These are phyloP conservation scores for Blepharisma stoltei DNA, from an alignment of 73 alveolate species.

Conservation along the genomic window DNA sequence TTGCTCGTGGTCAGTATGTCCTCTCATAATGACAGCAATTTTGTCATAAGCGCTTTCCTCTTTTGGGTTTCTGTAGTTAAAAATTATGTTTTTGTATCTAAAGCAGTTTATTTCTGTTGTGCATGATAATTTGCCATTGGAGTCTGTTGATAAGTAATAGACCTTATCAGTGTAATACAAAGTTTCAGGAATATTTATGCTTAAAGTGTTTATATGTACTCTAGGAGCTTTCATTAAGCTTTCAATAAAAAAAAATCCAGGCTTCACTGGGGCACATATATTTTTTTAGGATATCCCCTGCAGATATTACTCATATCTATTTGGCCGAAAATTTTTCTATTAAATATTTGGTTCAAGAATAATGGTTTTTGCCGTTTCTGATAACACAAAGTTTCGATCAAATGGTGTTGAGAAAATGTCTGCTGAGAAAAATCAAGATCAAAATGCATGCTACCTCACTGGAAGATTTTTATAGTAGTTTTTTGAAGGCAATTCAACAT, in stretches of 20 bases:
- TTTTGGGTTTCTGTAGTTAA: not conserved
- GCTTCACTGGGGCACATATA: conserved; percentile 29
- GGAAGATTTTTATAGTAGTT: not conserved
- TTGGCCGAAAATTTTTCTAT: too few relatives aligned
- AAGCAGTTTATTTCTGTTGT: conserved; percentile 10
- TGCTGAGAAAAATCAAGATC: too few relatives aligned
- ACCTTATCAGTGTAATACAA: conserved; percentile 22
- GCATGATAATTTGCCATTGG: not conserved
- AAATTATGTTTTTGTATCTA: not conserved
- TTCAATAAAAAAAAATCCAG: conserved; percentile 10
- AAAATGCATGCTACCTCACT: too few relatives aligned
- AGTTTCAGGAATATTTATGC: not conserved
- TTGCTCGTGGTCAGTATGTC: not conserved
- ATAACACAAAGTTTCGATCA: too few relatives aligned
- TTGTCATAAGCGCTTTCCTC: not conserved
- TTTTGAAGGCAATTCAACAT: too few relatives aligned
- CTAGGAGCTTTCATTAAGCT: conserved; percentile 25
- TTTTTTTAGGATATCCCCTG: too few relatives aligned
- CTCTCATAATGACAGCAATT: not conserved
- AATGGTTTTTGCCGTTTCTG: too few relatives aligned
- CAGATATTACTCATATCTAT: too few relatives aligned
- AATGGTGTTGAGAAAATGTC: too few relatives aligned
- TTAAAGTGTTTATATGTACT: not conserved
- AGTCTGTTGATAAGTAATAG: not conserved
- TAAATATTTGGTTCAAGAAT: too few relatives aligned